Percentiles rank a stretch among this genome's conserved stretches.
Evolutionary conservation across 495 filamentous ascomycete genomes (phyloP).

Genomic region (Amniculicola lignicola): DNA sequence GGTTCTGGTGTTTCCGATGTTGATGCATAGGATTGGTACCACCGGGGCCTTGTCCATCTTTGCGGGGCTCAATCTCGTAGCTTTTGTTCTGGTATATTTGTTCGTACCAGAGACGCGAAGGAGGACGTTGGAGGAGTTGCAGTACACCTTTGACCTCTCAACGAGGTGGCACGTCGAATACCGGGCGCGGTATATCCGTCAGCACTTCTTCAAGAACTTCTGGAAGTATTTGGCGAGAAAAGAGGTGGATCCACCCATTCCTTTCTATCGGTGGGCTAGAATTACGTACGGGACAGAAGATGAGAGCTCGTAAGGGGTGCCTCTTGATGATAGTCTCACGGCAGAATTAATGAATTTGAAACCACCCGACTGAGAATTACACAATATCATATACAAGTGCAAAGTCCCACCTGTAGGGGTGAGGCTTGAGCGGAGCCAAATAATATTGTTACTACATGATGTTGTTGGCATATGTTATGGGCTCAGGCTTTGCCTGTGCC

Average conservation of each 20-base stretch:
- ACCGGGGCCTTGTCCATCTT: constrained; percentile 10
- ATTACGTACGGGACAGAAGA: constrained; percentile 10
- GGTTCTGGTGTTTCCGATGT: constrained; percentile 9
- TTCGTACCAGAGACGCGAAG: constrained; percentile 13
- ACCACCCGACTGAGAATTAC: too few relatives aligned
- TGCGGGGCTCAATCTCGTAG: constrained; percentile 10
- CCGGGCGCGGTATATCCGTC: constrained; percentile 3
- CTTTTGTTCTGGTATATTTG: constrained; percentile 12
- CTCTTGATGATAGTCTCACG: too few relatives aligned
- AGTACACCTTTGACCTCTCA: constrained; percentile 12
- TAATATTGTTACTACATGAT: too few relatives aligned
- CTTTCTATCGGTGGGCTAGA: constrained; percentile 21
- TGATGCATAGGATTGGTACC: constrained; percentile 7
- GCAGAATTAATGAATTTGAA: too few relatives aligned
- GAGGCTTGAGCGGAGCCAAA: too few relatives aligned
- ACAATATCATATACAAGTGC: too few relatives aligned
- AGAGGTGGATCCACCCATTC: constrained; percentile 6
- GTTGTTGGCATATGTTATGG: too few relatives aligned
- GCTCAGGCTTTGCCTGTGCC: too few relatives aligned
- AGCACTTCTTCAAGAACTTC: constrained; percentile 14
- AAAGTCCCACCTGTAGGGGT: too few relatives aligned
- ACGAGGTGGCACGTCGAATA: constrained; percentile 16
- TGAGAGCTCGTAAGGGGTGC: not conserved
- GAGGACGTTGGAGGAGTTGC: constrained; percentile 13
- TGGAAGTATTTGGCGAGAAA: constrained; percentile 9